Conservation (phyloP, 2,329 filamentous ascomycete genomes). For the Trichoderma sp. region DNA sequence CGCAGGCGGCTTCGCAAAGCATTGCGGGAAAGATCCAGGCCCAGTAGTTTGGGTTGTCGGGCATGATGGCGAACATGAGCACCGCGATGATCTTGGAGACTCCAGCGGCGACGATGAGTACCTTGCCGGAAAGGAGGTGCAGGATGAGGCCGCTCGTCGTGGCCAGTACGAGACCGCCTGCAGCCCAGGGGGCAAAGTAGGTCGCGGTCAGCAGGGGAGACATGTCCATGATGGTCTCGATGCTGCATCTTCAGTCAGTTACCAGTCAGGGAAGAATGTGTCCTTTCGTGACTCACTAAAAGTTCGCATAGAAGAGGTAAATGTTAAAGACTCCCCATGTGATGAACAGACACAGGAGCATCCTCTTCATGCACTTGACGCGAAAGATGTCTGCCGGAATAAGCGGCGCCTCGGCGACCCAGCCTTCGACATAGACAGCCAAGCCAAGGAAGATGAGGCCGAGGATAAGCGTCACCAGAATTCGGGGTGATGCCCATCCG, state of each 20-base stretch:
- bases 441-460: constrained; percentile 56
- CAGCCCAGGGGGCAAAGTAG: constrained; percentile 61
- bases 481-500: constrained; percentile 67
- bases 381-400: constrained; percentile 65
- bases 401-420: constrained; percentile 62
- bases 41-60: constrained; percentile 60
- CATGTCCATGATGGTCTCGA: constrained; percentile 55
- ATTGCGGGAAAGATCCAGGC: constrained; percentile 64
- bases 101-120: constrained; percentile 56
- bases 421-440: constrained; percentile 66
- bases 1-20: constrained; percentile 62
- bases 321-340: constrained; percentile 59
- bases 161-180: constrained; percentile 61
- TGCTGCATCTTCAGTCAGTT: constrained; percentile 41
- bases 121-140: constrained; percentile 56
- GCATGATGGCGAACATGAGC: constrained; percentile 60
- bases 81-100: constrained; percentile 54
- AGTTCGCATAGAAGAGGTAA: constrained; percentile 64
- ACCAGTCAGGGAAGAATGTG: neutral
- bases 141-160: constrained; percentile 57
- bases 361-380: constrained; percentile 62
- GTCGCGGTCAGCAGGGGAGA: constrained; percentile 58
- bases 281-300: constrained; percentile 53
- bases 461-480: constrained; percentile 59
- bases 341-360: constrained; percentile 57